A percentile compares a stretch with the other conserved stretches of the same genome.
These are phyloP conservation scores for Tremella yokohamensis DNA, from an alignment of 768 basidiomycete species.

Conservation along the genomic window DNA sequence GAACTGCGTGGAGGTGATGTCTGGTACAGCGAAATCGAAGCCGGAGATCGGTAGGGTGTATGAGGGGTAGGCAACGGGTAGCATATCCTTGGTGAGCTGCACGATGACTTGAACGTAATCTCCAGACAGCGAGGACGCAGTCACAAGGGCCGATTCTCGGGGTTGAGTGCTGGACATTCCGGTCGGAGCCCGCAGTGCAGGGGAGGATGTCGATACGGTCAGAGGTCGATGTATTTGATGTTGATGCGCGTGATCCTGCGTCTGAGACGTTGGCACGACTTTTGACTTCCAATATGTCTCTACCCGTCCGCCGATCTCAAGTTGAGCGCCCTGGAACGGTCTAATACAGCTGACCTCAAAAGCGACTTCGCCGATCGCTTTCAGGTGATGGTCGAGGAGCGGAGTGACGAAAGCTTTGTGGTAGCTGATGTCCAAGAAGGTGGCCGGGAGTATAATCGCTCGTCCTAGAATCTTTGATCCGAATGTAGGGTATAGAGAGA, in stretches of 20 bases:
- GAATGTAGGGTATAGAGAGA: constrained; percentile 95
- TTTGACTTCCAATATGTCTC: constrained; percentile 98
- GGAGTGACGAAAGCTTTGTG: constrained; percentile 57
- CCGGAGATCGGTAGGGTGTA: constrained; percentile 69
- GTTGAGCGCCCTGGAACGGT: constrained; percentile 84
- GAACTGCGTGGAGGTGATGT: constrained; percentile 80
- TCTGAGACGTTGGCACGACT: constrained; percentile 54
- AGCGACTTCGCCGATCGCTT: constrained; percentile 89
- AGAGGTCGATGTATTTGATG: constrained; percentile 50
- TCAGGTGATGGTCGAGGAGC: constrained; percentile 85
- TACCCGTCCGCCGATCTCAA: constrained; percentile 89
- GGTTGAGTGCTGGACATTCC: constrained; percentile 7
- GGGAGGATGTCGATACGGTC: constrained; percentile 46
- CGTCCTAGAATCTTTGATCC: constrained; percentile 94
- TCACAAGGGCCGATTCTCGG: constrained; percentile 56
- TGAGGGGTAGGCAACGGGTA: constrained; percentile 80
- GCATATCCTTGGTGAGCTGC: constrained; percentile 85
- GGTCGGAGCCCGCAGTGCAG: constrained; percentile 15
- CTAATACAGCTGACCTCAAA: constrained; percentile 83
- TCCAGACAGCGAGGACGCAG: constrained; percentile 85
- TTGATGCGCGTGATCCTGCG: constrained; percentile 52
- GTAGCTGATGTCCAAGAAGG: constrained; percentile 59
- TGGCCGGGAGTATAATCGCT: constrained; percentile 74
- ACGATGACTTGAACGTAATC: constrained; percentile 79
- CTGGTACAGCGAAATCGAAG: constrained; percentile 74